phyloP scores from a whole-genome alignment of 2,329 filamentous ascomycete species.

The Arthrinium phaeospermum region DNA sequence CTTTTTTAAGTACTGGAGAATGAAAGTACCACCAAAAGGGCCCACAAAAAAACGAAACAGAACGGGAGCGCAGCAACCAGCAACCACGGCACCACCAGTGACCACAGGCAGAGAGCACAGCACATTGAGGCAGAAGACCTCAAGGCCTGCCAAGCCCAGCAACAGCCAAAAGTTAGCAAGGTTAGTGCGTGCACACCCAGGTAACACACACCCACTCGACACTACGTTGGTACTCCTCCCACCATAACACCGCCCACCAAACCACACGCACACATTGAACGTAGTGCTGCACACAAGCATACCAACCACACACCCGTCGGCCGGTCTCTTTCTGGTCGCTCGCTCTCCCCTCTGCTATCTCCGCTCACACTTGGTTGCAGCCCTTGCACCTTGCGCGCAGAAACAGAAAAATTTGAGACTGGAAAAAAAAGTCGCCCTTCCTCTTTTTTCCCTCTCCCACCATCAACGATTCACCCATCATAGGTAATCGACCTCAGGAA shows the following conservation, averaged over 20 bases:
- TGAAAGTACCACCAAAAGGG: neutral
- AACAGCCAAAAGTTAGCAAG: constrained; percentile 12
- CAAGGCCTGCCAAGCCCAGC: constrained; percentile 1
- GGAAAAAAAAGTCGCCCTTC: constrained; percentile 18
- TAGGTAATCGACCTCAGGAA: constrained; percentile 20
- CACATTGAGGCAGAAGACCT: no score
- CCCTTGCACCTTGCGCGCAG: constrained; percentile 18
- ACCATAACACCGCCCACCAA: neutral
- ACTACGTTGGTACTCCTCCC: neutral
- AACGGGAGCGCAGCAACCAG: constrained; percentile 12
- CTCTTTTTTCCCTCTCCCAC: constrained; percentile 7
- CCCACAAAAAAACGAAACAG: constrained; percentile 8
- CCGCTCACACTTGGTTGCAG: constrained; percentile 18
- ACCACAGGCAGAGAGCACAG: neutral
- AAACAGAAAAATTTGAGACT: constrained; percentile 20
- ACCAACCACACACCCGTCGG: neutral
- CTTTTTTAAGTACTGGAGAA: constrained; percentile 14
- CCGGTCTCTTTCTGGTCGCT: neutral
- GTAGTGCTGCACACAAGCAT: neutral
- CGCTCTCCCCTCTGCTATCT: constrained; percentile 11
- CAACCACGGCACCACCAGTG: neutral
- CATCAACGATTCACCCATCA: constrained; percentile 17
- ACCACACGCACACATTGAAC: no score
- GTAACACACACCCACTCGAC: neutral
- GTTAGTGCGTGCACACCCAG: constrained; percentile 17